These are phyloP conservation scores for Lantana camara DNA, from an alignment of 257 asterid species.

Conservation along the genomic window DNA sequence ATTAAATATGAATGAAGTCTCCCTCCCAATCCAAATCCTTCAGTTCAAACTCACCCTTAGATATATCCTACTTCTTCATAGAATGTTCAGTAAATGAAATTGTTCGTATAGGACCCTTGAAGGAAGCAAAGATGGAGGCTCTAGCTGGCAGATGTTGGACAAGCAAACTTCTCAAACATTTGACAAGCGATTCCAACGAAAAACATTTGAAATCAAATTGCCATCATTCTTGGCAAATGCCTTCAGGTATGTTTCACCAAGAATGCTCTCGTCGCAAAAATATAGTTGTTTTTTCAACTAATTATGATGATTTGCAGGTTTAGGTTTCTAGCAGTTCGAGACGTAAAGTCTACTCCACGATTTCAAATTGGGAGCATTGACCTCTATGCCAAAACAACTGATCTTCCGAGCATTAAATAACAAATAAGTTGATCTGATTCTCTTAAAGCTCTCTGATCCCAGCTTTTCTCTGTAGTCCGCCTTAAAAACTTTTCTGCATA, in stretches of 20 bases:
- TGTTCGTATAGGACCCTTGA: constrained; percentile 65
- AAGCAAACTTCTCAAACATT: constrained; percentile 68
- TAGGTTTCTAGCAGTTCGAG: constrained; percentile 68
- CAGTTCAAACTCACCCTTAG: too few species aligned
- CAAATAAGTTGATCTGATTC: background rate
- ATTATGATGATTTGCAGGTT: constrained; percentile 52
- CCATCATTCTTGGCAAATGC: constrained; percentile 66
- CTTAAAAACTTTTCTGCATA: too few species aligned
- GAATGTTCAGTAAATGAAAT: constrained; percentile 19
- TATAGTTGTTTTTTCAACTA: background rate
- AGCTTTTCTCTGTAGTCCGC: background rate
- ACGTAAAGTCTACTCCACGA: constrained; percentile 63
- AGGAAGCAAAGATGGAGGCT: constrained; percentile 87
- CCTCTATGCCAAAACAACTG: constrained; percentile 46
- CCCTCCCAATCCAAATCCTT: too few species aligned
- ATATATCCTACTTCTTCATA: background rate
- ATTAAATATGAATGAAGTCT: too few species aligned
- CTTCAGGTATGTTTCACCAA: constrained; percentile 62
- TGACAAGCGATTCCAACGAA: constrained; percentile 74
- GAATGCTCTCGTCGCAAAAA: constrained; percentile 9
- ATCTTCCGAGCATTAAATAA: constrained; percentile 21
- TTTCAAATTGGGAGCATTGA: constrained; percentile 95
- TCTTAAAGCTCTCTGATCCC: background rate
- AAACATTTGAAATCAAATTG: constrained; percentile 49
- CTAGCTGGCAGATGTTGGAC: constrained; percentile 73